Conservation (phyloP, 1,139 yeast species). For the Candida glucosophila region DNA sequence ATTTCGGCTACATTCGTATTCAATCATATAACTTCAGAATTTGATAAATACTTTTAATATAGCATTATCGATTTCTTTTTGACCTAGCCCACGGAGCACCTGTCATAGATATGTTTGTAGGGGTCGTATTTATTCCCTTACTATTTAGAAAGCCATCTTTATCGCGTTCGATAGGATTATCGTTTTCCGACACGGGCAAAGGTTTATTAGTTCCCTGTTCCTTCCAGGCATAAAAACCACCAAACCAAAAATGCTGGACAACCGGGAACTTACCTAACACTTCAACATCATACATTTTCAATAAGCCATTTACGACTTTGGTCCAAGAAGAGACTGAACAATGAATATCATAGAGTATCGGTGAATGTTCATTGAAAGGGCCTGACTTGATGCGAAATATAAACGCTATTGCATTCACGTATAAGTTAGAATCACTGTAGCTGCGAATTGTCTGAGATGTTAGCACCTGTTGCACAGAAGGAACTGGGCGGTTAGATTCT, state of each 20-base stretch:
- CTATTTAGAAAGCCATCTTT: too few relatives aligned
- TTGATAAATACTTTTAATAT: too few relatives aligned
- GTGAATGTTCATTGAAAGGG: constrained; percentile 81
- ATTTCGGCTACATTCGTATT: too few relatives aligned
- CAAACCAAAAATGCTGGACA: constrained; percentile 91
- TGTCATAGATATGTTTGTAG: too few relatives aligned
- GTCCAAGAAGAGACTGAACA: constrained; percentile 63
- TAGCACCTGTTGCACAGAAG: constrained; percentile 32
- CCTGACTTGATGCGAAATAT: constrained; percentile 71
- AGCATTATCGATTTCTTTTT: too few relatives aligned
- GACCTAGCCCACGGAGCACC: too few relatives aligned
- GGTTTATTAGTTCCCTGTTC: constrained; percentile 17
- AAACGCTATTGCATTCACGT: constrained; percentile 72
- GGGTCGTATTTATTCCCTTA: too few relatives aligned
- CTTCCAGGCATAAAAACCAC: constrained; percentile 66
- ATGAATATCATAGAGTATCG: constrained; percentile 70
- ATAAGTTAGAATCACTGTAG: constrained; percentile 45
- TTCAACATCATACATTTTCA: constrained; percentile 91
- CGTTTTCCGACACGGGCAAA: too few relatives aligned
- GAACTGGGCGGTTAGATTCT: constrained; percentile 19
- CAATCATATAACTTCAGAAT: too few relatives aligned
- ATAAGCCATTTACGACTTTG: constrained; percentile 86
- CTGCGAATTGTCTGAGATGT: constrained; percentile 15
- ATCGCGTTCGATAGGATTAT: too few relatives aligned
- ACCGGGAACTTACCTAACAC: constrained; percentile 86